Base-by-base conservation (phyloP, 306 rosid species). In the Styphnolobium japonicum region DNA sequence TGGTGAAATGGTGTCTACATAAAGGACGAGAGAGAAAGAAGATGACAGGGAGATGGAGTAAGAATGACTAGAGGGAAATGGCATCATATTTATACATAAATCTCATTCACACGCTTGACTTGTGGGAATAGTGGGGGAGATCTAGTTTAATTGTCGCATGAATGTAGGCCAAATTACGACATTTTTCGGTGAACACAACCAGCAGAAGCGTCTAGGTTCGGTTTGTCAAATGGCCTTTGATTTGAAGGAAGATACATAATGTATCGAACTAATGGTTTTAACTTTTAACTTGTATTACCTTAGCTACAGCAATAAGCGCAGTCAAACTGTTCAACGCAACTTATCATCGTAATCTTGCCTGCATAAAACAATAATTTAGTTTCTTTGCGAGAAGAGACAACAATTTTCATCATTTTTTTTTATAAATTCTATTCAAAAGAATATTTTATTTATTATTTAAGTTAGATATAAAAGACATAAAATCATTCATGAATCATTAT, bases 1-100 rank as follows among this genome's bases (percentile, higher is more conserved):
- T 84, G 89, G 77, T 46, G 89, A 75, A 12, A 90, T 40, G 71
- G 74, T 90, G 91, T 82, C 29, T 3, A 49, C 85, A 81, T 68
- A 11, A 46, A 27, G 63, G 68, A 61, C 3, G 6, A 12, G 10
- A 1, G 51, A 29, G 19, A 58, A 34, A 2, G 2, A 34, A 56
- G 11, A 81, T 67, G 86, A 71, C 29, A 25, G 33, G 62, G 19
- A 39, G 22, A 76, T 87, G 80, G 52, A 64, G 6, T 37, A 2
- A 2, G 42, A 37, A 37, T 37, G 12, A 8, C 45, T 39, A 11
- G 43, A 11, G 2, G 2, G 2, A 18, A 46, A 46, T 7, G 53
- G 64, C 37, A 36, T 57, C 64, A 0, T 64, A 63, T 76, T 77
- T 77, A 65, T 65, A 34, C 62, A 62, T 62, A 43, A 58, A 58